These are phyloP conservation scores for Laetiporus sulphureus DNA, from an alignment of 1,284 basidiomycete species.

Conservation along the genomic window DNA sequence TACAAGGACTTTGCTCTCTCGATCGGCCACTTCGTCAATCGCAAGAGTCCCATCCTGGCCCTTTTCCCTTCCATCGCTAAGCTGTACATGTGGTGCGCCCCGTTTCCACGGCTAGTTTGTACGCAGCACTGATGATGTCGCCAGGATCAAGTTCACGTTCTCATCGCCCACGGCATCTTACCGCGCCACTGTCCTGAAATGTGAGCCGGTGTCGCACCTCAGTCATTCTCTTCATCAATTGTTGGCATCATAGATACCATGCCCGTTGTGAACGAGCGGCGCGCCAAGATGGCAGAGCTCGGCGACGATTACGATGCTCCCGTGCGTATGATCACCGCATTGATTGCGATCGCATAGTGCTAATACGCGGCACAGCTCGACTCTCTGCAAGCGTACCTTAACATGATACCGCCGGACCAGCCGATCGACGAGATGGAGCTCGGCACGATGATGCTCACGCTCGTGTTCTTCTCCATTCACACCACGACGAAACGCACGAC, in stretches of 20 bases:
- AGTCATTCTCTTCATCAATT: neutral
- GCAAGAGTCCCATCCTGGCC: constrained; percentile 1
- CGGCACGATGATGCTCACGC: constrained; percentile 1
- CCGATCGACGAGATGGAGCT: constrained; percentile 2
- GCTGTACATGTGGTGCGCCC: neutral
- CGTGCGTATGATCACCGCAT: neutral
- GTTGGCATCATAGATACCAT: neutral
- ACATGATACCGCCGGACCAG: constrained; percentile 1
- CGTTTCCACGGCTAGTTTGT: neutral
- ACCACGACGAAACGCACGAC: constrained; percentile 2
- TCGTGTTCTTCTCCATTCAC: constrained; percentile 3
- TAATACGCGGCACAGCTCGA: neutral
- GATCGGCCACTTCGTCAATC: constrained; percentile 1
- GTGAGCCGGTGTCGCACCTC: neutral
- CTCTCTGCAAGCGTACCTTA: constrained; percentile 1
- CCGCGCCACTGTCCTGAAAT: neutral
- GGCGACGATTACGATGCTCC: constrained; percentile 1
- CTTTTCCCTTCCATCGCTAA: neutral
- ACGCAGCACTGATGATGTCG: neutral
- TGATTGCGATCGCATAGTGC: neutral
- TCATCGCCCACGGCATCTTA: neutral
- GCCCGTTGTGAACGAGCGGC: constrained; percentile 1
- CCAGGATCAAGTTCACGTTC: constrained; percentile 2
- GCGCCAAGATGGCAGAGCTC: neutral
- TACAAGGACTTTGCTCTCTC: neutral